Evolutionary conservation across 495 filamentous ascomycete species (phyloP).

Genomic region (Aspergillus saccharolyticus): DNA sequence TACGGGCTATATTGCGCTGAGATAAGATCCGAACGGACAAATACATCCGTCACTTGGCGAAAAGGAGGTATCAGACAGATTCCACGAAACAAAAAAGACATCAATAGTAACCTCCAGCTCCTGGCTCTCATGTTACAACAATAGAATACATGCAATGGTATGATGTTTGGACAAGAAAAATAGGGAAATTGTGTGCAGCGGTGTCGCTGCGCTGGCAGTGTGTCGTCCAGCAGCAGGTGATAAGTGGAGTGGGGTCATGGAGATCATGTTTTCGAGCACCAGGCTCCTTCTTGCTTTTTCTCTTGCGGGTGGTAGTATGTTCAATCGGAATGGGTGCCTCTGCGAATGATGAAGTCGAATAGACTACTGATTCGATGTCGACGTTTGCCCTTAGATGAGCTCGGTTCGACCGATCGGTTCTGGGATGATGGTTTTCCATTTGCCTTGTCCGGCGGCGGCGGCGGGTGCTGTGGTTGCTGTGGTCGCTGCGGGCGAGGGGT

Average conservation of each 20-base stretch:
- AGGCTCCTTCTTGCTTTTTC: slow-evolving; percentile 4
- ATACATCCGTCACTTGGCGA: background rate
- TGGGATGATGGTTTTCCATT: background rate
- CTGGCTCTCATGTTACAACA: background rate
- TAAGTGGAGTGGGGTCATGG: background rate
- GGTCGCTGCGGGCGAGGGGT: background rate
- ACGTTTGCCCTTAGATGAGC: slow-evolving; percentile 18
- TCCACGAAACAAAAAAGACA: too few relatives aligned
- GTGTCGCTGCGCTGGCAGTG: background rate
- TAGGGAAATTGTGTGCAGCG: too few relatives aligned
- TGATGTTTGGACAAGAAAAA: background rate
- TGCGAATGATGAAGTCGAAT: slow-evolving; percentile 21
- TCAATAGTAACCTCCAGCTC: background rate
- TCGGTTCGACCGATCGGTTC: slow-evolving; percentile 1
- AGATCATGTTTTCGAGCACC: slow-evolving; percentile 2
- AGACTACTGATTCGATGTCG: slow-evolving; percentile 21
- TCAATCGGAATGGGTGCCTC: slow-evolving; percentile 15
- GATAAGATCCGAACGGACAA: background rate
- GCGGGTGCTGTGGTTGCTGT: background rate
- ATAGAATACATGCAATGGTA: background rate
- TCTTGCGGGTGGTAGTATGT: background rate
- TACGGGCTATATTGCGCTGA: background rate
- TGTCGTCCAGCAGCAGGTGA: background rate
- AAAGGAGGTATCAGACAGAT: background rate
- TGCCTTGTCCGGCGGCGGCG: background rate